phyloP scores from a whole-genome alignment of 1,139 yeast genomes.

The Yamadazyma taylorii region DNA sequence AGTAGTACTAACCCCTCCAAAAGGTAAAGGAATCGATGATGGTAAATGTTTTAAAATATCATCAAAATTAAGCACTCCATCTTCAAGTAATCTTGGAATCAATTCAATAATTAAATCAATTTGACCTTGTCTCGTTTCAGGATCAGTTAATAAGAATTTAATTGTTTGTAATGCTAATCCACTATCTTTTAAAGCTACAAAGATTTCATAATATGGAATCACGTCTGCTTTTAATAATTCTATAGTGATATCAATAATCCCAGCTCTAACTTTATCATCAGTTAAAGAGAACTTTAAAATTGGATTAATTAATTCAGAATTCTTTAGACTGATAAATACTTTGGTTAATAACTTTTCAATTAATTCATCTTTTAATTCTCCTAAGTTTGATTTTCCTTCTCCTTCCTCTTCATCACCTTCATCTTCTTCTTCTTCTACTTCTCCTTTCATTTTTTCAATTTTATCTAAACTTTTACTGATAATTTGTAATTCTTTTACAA shows the following conservation, averaged over 20 bases:
- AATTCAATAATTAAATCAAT: constrained; percentile 28
- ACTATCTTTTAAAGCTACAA: constrained; percentile 30
- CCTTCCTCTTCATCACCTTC: constrained; percentile 5
- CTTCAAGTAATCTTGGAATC: constrained; percentile 25
- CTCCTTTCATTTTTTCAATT: constrained; percentile 12
- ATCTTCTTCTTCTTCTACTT: constrained; percentile 9
- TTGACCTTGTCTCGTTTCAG: constrained; percentile 30
- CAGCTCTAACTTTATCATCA: constrained; percentile 29
- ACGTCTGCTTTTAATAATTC: constrained; percentile 30
- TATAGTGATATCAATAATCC: constrained; percentile 25
- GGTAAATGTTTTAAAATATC: constrained; percentile 11
- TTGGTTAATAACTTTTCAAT: constrained; percentile 24
- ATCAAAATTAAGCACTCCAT: constrained; percentile 12
- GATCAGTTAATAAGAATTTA: constrained; percentile 27
- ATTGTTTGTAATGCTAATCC: constrained; percentile 34
- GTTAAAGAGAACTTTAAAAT: constrained; percentile 29
- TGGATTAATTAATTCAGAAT: constrained; percentile 31
- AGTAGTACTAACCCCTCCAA: no score
- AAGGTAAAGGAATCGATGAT: constrained; percentile 1
- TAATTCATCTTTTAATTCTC: constrained; percentile 15
- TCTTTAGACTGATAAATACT: constrained; percentile 28
- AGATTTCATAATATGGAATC: constrained; percentile 35
- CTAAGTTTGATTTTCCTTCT: constrained; percentile 5
- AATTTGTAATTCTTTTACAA: constrained; percentile 13
- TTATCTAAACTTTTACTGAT: constrained; percentile 14